Conservation (phyloP, 306 rosid genomes). For the Lithocarpus polystachyus region DNA sequence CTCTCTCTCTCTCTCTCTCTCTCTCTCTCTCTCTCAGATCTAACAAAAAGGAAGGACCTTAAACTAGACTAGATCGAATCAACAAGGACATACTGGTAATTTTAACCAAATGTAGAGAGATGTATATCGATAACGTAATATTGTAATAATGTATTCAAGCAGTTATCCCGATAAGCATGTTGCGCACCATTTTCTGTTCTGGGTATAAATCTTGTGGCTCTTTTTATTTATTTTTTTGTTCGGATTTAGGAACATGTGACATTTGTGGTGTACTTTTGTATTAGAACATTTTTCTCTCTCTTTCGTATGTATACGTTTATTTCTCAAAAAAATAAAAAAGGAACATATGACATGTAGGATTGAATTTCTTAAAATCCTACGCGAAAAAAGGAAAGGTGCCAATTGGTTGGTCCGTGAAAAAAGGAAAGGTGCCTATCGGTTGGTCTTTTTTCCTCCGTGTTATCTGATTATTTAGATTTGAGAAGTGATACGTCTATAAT, state of each 20-base stretch:
- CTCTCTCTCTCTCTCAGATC: background rate
- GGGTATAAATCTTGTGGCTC: background rate
- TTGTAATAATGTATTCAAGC: background rate
- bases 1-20: background rate
- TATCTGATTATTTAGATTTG: background rate
- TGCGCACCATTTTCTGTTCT: background rate
- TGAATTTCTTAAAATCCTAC: background rate
- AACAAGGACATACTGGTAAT: constrained; percentile 10
- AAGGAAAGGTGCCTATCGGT: constrained; percentile 5
- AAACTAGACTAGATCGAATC: background rate
- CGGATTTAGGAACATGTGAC: background rate
- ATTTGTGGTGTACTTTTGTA: too few relatives aligned
- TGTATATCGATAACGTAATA: background rate
- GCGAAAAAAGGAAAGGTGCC: constrained; percentile 13
- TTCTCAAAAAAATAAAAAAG: too few relatives aligned
- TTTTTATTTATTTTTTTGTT: background rate
- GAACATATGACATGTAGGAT: constrained; percentile 18
- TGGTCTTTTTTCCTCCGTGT: constrained; percentile 21
- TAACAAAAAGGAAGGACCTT: background rate
- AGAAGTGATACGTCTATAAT: background rate
- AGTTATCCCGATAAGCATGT: constrained; percentile 32
- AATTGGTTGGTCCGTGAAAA: constrained; percentile 18
- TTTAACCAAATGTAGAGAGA: background rate
- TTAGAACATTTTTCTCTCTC: too few relatives aligned
- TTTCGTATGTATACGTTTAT: too few relatives aligned